These are phyloP conservation scores for Phytophthora hibernalis DNA, from an alignment of 352 stramenopile genomes.

Conservation along the genomic window DNA sequence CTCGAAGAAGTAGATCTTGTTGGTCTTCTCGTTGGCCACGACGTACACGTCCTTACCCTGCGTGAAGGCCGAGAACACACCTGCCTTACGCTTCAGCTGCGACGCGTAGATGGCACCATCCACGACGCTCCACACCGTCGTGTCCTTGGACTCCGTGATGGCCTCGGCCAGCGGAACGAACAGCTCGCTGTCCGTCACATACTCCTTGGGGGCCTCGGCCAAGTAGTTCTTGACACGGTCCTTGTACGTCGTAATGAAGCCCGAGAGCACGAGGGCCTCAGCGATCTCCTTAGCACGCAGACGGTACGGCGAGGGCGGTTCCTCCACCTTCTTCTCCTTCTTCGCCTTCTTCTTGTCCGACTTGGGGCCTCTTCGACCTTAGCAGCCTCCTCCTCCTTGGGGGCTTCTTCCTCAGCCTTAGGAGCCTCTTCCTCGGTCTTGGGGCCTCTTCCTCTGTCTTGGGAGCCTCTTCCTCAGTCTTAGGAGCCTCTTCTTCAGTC, in stretches of 20 bases:
- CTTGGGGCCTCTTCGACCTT: constrained; percentile 26
- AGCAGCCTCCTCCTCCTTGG: constrained; percentile 14
- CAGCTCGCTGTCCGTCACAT: constrained; percentile 55
- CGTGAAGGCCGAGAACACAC: constrained; percentile 60
- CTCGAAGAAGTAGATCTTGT: constrained; percentile 57
- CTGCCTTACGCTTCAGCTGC: constrained; percentile 67
- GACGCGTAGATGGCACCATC: constrained; percentile 46
- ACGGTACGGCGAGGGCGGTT: constrained; percentile 38
- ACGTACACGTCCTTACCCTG: constrained; percentile 67
- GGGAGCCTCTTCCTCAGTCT: constrained; percentile 20
- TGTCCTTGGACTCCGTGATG: constrained; percentile 46
- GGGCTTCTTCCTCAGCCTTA: constrained; percentile 26
- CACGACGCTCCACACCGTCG: constrained; percentile 43
- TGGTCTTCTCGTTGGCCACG: constrained; percentile 48
- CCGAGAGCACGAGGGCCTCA: constrained; percentile 42
- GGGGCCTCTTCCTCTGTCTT: constrained; percentile 26
- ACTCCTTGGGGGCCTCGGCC: constrained; percentile 45
- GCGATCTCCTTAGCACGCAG: constrained; percentile 48
- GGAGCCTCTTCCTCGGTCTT: constrained; percentile 20
- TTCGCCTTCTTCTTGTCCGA: constrained; percentile 25
- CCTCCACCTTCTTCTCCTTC: constrained; percentile 37
- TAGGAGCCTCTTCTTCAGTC: constrained; percentile 17
- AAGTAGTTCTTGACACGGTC: constrained; percentile 54
- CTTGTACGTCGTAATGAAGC: constrained; percentile 53
- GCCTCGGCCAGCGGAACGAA: constrained; percentile 47